Evolutionary conservation across 1,284 basidiomycete species (phyloP).

Genomic region (Mycena sp.): DNA sequence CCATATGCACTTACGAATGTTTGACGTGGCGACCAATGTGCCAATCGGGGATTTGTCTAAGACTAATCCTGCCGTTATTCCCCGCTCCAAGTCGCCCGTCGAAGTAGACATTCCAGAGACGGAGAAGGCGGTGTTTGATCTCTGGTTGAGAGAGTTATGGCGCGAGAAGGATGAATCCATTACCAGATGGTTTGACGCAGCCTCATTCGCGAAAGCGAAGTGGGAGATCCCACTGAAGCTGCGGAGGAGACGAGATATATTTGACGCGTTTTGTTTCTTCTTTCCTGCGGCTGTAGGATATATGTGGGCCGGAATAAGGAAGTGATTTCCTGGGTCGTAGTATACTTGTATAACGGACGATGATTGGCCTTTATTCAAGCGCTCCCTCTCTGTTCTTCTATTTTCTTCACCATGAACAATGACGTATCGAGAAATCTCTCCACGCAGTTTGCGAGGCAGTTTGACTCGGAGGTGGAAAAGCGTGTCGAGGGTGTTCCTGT

Average conservation of each 20-base stretch:
- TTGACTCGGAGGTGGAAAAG: conserved; percentile 87
- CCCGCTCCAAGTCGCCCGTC: conserved; percentile 41
- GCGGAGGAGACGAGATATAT: conserved; percentile 59
- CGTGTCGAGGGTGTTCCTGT: conserved; percentile 84
- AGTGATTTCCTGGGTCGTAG: conserved; percentile 31
- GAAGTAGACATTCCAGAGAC: conserved; percentile 71
- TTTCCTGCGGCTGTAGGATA: conserved; percentile 65
- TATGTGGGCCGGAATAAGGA: conserved; percentile 56
- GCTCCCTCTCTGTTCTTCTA: conserved; percentile 65
- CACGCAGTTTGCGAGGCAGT: conserved; percentile 91
- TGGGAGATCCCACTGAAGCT: conserved; percentile 71
- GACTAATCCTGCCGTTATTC: conserved; percentile 44
- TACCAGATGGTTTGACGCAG: conserved; percentile 29
- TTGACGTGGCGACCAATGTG: conserved; percentile 70
- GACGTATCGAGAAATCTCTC: conserved; percentile 96
- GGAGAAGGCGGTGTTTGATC: conserved; percentile 81
- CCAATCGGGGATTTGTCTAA: conserved; percentile 69
- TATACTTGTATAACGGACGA: conserved; percentile 20
- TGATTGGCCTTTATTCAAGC: conserved; percentile 1
- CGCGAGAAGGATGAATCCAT: conserved; percentile 84
- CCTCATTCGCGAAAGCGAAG: conserved; percentile 20
- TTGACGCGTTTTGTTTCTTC: conserved; percentile 78
- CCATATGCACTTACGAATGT: conserved; percentile 86
- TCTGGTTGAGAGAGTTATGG: conserved; percentile 88
- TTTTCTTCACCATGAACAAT: conserved; percentile 84